Conservation (phyloP, 805 yeast genomes). For the Candida maris region DNA sequence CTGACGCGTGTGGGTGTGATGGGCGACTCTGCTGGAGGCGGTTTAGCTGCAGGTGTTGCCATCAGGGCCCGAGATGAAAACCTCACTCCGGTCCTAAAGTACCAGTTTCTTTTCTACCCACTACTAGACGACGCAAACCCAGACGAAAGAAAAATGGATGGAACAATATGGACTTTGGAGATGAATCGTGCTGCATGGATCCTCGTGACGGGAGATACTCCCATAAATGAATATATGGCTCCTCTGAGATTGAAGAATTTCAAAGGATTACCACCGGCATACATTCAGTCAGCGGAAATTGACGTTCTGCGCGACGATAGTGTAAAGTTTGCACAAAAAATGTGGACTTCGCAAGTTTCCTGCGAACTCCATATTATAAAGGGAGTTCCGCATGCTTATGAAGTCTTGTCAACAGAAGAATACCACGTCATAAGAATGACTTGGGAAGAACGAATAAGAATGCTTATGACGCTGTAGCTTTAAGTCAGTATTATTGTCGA, state of each 20-base stretch:
- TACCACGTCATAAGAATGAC: not conserved
- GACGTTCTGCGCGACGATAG: constrained; percentile 1
- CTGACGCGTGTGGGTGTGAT: not conserved
- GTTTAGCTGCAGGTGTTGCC: not conserved
- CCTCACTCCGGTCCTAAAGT: not conserved
- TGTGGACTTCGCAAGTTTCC: not conserved
- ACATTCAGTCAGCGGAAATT: not conserved
- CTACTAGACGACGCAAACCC: not conserved
- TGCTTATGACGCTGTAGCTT: not conserved
- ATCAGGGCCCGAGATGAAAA: constrained; percentile 1
- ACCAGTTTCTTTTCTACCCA: not conserved
- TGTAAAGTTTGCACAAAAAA: not conserved
- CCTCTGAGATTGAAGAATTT: not conserved
- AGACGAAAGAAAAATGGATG: not conserved
- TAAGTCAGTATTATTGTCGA: too few species aligned
- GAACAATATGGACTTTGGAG: not conserved
- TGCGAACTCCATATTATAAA: not conserved
- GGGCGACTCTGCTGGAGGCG: constrained; percentile 1
- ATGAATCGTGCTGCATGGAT: not conserved
- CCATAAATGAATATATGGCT: not conserved
- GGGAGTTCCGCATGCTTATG: constrained; percentile 1
- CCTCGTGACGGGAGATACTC: not conserved
- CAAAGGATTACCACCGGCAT: constrained; percentile 1
- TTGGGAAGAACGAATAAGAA: not conserved
- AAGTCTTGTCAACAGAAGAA: not conserved